Evolutionary conservation across 163 green algal genomes (phyloP), one percentile per base, ranked within the genome.

Genomic region (Chlorella variabilis): DNA sequence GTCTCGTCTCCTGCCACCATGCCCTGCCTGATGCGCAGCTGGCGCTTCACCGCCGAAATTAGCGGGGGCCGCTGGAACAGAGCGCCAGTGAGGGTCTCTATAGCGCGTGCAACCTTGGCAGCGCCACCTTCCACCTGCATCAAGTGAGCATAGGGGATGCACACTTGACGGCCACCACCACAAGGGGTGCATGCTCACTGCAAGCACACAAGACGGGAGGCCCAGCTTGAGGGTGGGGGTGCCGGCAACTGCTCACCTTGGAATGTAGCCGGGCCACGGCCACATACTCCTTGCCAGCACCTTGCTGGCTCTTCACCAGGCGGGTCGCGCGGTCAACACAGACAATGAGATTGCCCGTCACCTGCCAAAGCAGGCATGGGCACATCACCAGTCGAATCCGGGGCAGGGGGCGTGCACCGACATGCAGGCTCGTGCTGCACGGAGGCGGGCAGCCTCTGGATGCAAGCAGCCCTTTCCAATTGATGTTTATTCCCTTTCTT

Each of bases 281-380:
- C n/a, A 99, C 94, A 83, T 99, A 99, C 91, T 99, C 96, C 91
- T 99, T 99, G 34, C 97, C 97, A 3, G 97, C 97, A 31, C 93
- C 93, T 91, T 99, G 97, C 91, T 99, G 97, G 21, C 93, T 93
- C 92, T 99, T 99, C n/a, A 99, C 97, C 25, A 99, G 91, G 54
- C 96, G 90, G 23, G 97, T 99, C 4, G 96, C 97, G 31, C 97
- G 89, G 82, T 99, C 96, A 45, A 99, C 92, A 70, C 97, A 99
- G 31, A 99, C 96, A 75, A 99, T 98, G 11, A 99, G 92, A 82
- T 95, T 98, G 80, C 97, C 97, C 29, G 97, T 98, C 15, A 98
- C 80, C 76, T 80, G 51, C 4, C 36, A 90, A 73, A 39, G 8
- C 59, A 38, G 45, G 45, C 45, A 54, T 54, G 45, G 45, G 15